Percentiles rank a stretch among this genome's conserved stretches.
Conservation (phyloP, 2,329 filamentous ascomycete species). For the Ophiostoma ips region DNA sequence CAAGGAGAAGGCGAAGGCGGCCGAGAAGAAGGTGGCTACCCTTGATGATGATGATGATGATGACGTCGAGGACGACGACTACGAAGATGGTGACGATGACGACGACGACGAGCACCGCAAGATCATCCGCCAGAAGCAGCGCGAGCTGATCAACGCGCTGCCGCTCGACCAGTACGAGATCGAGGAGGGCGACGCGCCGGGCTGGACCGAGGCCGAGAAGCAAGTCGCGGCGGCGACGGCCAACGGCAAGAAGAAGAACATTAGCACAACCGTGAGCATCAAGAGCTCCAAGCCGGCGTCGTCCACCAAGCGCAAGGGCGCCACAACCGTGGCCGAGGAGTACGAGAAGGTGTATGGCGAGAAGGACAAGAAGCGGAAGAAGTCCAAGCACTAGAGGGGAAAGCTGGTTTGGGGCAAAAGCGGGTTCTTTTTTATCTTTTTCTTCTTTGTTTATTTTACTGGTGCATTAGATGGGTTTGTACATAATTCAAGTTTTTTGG, state of each 20-base stretch:
- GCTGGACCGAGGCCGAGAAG: conserved; percentile 60
- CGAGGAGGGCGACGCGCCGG: conserved; percentile 40
- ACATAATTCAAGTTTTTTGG: conserved; percentile 2
- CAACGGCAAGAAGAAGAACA: conserved; percentile 26
- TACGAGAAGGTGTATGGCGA: conserved; percentile 44
- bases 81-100: conserved; percentile 60
- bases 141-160: conserved; percentile 77
- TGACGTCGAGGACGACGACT: conserved; percentile 43
- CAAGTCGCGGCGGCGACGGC: conserved; percentile 49
- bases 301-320: conserved; percentile 52
- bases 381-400: conserved; percentile 18
- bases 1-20: background rate
- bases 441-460: background rate
- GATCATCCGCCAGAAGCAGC: conserved; percentile 54
- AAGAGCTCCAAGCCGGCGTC: conserved; percentile 50
- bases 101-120: conserved; percentile 63
- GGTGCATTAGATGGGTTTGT: conserved; percentile 1
- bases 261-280: conserved; percentile 56
- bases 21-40: background rate
- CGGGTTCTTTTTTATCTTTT: background rate
- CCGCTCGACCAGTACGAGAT: conserved; percentile 75
- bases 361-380: conserved; percentile 32
- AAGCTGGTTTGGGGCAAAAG: background rate
- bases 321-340: conserved; percentile 41
- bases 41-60: conserved; percentile 33